A percentile compares a stretch with the other conserved stretches of the same genome.
These are phyloP conservation scores for Fusarium sp. DNA, from an alignment of 2,329 filamentous ascomycete genomes.

Conservation along the genomic window DNA sequence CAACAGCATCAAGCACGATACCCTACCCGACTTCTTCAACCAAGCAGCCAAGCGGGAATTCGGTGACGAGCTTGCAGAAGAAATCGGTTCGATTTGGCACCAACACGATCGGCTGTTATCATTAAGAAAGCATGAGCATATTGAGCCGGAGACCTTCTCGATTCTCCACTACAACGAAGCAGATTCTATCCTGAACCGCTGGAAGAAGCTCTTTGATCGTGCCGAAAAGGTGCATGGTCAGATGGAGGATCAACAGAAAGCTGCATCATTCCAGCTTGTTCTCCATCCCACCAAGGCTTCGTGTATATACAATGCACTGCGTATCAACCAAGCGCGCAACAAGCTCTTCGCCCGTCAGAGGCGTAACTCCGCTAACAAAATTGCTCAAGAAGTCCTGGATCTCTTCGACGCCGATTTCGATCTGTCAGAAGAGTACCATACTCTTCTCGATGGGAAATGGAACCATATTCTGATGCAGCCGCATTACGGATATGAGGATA, in stretches of 20 bases:
- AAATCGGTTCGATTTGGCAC: conserved; percentile 60
- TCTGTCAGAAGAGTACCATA: conserved; percentile 63
- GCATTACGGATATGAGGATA: conserved; percentile 62
- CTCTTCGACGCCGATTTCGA: conserved; percentile 63
- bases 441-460: conserved; percentile 65
- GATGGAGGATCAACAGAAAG: conserved; percentile 55
- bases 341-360: conserved; percentile 63
- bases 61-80: conserved; percentile 53
- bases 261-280: conserved; percentile 68
- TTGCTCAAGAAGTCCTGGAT: conserved; percentile 59
- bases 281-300: conserved; percentile 68
- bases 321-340: conserved; percentile 58
- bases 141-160: conserved; percentile 66
- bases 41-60: conserved; percentile 63
- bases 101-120: conserved; percentile 59
- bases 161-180: conserved; percentile 69
- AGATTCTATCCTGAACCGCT: conserved; percentile 60
- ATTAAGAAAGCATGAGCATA: conserved; percentile 67
- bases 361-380: conserved; percentile 63
- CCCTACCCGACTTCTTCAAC: conserved; percentile 57
- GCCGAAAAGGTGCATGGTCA: conserved; percentile 57
- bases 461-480: conserved; percentile 64
- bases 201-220: conserved; percentile 57
- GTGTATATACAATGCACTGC: conserved; percentile 60
- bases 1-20: conserved; percentile 53